These are phyloP conservation scores for Talaromyces atroroseus DNA, from an alignment of 2,329 filamentous ascomycete genomes.

Conservation along the genomic window DNA sequence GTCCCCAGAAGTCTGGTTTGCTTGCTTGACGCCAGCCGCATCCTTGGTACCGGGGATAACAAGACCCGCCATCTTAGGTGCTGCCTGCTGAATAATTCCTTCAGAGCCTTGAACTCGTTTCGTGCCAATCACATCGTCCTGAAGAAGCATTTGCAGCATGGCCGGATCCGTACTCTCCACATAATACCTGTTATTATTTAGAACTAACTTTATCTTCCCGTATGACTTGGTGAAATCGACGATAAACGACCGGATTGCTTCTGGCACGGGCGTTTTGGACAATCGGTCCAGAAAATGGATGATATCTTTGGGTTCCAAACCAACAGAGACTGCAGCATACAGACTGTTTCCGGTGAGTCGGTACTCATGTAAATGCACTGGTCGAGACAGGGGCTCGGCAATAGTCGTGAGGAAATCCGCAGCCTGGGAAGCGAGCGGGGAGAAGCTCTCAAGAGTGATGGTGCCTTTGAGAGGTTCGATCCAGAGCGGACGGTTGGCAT, in stretches of 20 bases:
- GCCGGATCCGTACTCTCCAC: conserved; percentile 86
- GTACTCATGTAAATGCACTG: conserved; percentile 90
- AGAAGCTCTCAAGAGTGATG: conserved; percentile 93
- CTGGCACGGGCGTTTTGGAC: conserved; percentile 79
- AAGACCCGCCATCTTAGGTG: conserved; percentile 78
- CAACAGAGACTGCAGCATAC: conserved; percentile 91
- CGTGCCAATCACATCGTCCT: conserved; percentile 74
- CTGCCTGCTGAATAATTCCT: conserved; percentile 70
- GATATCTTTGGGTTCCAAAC: conserved; percentile 83
- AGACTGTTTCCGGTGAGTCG: conserved; percentile 84
- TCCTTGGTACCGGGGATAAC: conserved; percentile 94
- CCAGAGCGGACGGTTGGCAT: conserved; percentile 85
- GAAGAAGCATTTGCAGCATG: conserved; percentile 79
- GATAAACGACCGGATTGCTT: conserved; percentile 74
- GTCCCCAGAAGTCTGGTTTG: conserved; percentile 39
- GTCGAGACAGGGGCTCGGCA: conserved; percentile 84
- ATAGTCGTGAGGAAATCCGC: conserved; percentile 96
- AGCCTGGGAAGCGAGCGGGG: conserved; percentile 75
- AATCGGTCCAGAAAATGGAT: conserved; percentile 82
- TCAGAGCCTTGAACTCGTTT: conserved; percentile 69
- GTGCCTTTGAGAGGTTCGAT: conserved; percentile 81
- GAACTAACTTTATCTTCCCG: conserved; percentile 89
- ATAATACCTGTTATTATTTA: conserved; percentile 92
- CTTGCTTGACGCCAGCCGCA: conserved; percentile 80
- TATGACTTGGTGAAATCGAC: conserved; percentile 81